Conservation (phyloP, 2,329 filamentous ascomycete genomes). For the Talaromyces piceae region DNA sequence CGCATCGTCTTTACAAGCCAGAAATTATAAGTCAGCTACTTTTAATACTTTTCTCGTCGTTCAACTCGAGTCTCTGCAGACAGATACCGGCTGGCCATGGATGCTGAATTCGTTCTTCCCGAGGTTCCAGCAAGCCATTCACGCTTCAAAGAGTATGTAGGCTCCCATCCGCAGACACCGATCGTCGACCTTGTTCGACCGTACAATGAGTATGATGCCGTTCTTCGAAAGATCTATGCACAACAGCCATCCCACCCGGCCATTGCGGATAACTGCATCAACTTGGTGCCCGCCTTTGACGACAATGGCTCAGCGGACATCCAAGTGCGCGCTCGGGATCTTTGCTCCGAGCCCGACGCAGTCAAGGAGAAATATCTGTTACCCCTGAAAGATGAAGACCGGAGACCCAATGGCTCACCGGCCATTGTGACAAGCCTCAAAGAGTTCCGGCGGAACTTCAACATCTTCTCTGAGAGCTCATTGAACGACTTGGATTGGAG, state of each 20-base stretch:
- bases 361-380: conserved; percentile 29
- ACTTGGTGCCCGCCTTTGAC: conserved; percentile 29
- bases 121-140: conserved; percentile 22
- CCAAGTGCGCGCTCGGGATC: conserved; percentile 26
- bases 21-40: neutral
- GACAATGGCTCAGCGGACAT: conserved; percentile 17
- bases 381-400: conserved; percentile 40
- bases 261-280: conserved; percentile 23
- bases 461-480: conserved; percentile 71
- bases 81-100: conserved; percentile 1
- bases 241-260: conserved; percentile 29
- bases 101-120: conserved; percentile 15
- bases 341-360: conserved; percentile 21
- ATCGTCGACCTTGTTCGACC: conserved; percentile 25
- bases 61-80: too few relatives aligned
- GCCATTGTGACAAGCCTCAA: conserved; percentile 61
- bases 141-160: conserved; percentile 22
- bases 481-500: conserved; percentile 70
- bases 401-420: conserved; percentile 55
- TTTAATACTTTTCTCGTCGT: neutral
- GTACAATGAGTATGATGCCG: conserved; percentile 31
- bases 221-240: conserved; percentile 30
- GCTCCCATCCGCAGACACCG: conserved; percentile 17
- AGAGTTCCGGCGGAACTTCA: conserved; percentile 73
- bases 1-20: too few relatives aligned